Conservation (phyloP, 768 basidiomycete genomes). For the Lentinus tigrinus region DNA sequence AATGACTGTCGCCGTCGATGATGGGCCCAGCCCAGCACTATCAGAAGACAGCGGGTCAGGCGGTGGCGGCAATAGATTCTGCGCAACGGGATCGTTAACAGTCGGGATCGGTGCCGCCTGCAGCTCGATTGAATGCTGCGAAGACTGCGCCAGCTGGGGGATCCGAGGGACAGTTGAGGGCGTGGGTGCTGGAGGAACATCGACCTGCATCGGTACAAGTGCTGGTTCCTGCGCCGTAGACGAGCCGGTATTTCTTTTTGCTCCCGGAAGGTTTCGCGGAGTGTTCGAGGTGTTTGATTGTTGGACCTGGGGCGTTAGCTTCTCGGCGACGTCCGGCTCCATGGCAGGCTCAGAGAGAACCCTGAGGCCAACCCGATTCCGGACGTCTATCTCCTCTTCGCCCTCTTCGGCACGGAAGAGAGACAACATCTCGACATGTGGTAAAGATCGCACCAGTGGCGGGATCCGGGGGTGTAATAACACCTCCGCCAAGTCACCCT, state of each 20-base stretch:
- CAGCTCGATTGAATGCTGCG: neutral
- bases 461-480: constrained; percentile 81
- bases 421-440: constrained; percentile 58
- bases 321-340: constrained; percentile 13
- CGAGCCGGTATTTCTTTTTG: neutral
- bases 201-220: constrained; percentile 7
- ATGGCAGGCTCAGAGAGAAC: constrained; percentile 8
- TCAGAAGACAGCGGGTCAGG: constrained; percentile 12
- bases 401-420: constrained; percentile 65
- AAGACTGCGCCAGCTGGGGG: neutral
- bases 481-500: constrained; percentile 39
- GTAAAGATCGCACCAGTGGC: constrained; percentile 66
- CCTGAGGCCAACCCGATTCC: constrained; percentile 40
- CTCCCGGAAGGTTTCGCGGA: neutral
- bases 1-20: neutral
- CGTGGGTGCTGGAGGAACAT: neutral
- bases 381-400: constrained; percentile 54
- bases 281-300: neutral
- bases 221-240: neutral
- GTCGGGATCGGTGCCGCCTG: neutral
- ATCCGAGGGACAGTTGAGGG: neutral
- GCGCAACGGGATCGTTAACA: neutral
- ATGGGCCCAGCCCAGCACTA: neutral
- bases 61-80: constrained; percentile 6
- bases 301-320: neutral